A percentile compares a stretch with the other conserved stretches of the same genome.
Conservation (phyloP, 1,284 basidiomycete genomes). For the Ustilago lituana region DNA sequence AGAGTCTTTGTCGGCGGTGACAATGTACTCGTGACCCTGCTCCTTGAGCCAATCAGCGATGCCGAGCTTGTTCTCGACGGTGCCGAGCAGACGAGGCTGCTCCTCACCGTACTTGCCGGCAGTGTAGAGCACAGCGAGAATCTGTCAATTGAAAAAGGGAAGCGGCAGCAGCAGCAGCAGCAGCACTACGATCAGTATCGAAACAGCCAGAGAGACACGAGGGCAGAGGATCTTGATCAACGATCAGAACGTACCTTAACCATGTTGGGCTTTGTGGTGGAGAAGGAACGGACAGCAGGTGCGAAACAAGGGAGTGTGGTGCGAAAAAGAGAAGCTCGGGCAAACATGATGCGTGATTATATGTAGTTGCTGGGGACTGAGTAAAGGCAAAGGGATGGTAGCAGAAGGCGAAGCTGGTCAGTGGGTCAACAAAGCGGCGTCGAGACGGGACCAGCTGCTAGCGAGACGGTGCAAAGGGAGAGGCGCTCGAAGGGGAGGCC, state of each 20-base stretch:
- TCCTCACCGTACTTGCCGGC: slow-evolving; percentile 80
- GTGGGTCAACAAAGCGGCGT: no score
- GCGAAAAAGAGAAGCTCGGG: slow-evolving; percentile 25
- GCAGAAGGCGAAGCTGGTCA: no score
- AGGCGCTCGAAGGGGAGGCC: not conserved
- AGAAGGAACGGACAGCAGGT: slow-evolving; percentile 27
- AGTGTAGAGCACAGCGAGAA: slow-evolving; percentile 78
- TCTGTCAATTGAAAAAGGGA: no score
- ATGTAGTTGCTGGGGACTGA: slow-evolving; percentile 1
- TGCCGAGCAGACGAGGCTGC: slow-evolving; percentile 86
- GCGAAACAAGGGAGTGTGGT: slow-evolving; percentile 24
- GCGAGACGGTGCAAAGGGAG: no score
- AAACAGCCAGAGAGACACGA: no score
- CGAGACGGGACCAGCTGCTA: not conserved
- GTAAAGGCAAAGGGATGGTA: no score
- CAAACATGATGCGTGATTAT: slow-evolving; percentile 32
- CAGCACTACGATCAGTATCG: no score
- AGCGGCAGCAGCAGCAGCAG: no score
- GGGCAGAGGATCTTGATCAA: no score
- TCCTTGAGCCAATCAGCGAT: slow-evolving; percentile 69
- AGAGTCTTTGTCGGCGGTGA: slow-evolving; percentile 84
- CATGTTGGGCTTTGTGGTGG: slow-evolving; percentile 49
- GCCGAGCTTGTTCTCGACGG: slow-evolving; percentile 79
- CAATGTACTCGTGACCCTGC: slow-evolving; percentile 76
- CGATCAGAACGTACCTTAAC: slow-evolving; percentile 34